These are phyloP conservation scores for Bipolaris zeicola DNA, from an alignment of 2,329 filamentous ascomycete species.

Conservation along the genomic window DNA sequence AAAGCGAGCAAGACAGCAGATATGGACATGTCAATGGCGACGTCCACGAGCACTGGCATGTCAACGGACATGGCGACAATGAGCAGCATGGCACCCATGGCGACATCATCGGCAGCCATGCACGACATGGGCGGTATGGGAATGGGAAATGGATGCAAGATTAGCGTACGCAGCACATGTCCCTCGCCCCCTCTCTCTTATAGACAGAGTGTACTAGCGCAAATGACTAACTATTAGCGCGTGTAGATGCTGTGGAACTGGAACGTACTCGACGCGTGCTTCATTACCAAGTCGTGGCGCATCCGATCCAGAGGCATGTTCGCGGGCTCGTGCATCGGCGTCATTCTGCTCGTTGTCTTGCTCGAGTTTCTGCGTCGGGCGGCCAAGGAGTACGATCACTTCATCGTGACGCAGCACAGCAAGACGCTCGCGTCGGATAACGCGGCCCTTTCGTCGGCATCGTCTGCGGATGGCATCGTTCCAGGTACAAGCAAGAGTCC, in stretches of 20 bases:
- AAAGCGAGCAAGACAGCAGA: not conserved
- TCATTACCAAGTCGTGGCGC: constrained; percentile 74
- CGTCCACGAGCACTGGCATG: not conserved
- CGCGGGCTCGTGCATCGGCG: constrained; percentile 79
- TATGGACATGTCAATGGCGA: constrained; percentile 3
- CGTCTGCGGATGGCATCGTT: constrained; percentile 15
- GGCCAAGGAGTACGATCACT: constrained; percentile 75
- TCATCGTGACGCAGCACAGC: constrained; percentile 62
- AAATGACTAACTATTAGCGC: no score
- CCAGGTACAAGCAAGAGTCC: constrained; percentile 20
- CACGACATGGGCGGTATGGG: constrained; percentile 30
- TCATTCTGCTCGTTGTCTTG: constrained; percentile 71
- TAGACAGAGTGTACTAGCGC: not conserved
- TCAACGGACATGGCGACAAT: constrained; percentile 15
- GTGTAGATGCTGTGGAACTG: constrained; percentile 76
- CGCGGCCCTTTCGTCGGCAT: constrained; percentile 15
- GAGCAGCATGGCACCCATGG: constrained; percentile 20
- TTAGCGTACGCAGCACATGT: constrained; percentile 27
- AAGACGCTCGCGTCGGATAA: constrained; percentile 18
- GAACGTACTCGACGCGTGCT: constrained; percentile 73
- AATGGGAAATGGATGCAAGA: constrained; percentile 40
- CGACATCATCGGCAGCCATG: constrained; percentile 13
- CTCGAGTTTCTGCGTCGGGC: constrained; percentile 75
- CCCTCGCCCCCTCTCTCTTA: no score
- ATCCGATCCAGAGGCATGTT: constrained; percentile 73